Base-by-base conservation (phyloP, 2,329 filamentous ascomycete genomes). In the Cladosporium phlei region DNA sequence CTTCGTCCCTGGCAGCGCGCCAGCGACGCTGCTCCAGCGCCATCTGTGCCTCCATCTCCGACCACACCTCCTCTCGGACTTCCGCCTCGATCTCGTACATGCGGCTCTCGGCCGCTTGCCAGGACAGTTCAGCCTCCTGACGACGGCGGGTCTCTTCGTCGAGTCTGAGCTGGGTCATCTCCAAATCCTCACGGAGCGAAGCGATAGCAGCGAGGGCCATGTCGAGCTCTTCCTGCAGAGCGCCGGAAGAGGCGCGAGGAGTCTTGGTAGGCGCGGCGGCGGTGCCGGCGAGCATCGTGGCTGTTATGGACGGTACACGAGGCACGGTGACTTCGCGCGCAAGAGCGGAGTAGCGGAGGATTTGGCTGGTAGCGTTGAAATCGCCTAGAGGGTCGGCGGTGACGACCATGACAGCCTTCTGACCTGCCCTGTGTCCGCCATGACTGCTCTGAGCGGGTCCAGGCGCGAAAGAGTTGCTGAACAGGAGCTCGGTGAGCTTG, bases 351-450 rank as follows among this genome's bases (percentile, higher is more conserved):
- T 98, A 98, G 14, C 91, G 83, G 1, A 98, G 74, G 51, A 98
- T 97, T 62, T 97, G 93, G 4, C 88, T 94, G 0, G 93, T 98
- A 10, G 93, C 89, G 62, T 97, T 97, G 72, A 90, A 96, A 66
- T 98, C 93, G 28, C 93, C 91, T 10, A 86, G 69, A 0, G 93
- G 88, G 60, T 98, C 91, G 3, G 91, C 93, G 0, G 91, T 95
- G 12, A 97, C 91, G 47, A 98, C 86, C 90, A 98, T 97, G 58
- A 95, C 82, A 1, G 85, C 90, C 59, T 86, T 90, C 63, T 97
- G 93, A 0, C 88, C 86, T 52, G 82, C 80, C 12, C 83, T 80
- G 11, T 76, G 72, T 6, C 37, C 25, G 17, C 37, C 37, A 27
- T 21, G 12, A 25, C 12, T 21, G 66, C 61, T 57, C 16, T 61